Evolutionary conservation across 2,329 filamentous ascomycete genomes (phyloP).

Genomic region (Talaromyces atroroseus): DNA sequence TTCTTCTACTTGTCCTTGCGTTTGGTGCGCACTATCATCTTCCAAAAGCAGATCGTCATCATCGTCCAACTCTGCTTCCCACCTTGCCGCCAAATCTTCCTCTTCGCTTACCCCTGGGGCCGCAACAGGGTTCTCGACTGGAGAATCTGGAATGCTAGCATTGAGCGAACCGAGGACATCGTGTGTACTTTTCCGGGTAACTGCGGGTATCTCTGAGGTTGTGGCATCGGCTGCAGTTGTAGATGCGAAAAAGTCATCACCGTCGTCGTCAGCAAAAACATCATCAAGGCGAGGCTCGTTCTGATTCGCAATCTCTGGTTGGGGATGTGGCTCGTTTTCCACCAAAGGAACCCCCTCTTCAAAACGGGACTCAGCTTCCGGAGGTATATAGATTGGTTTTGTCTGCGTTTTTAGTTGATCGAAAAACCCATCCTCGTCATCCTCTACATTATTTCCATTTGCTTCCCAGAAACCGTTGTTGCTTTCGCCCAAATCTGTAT

Average conservation of each 20-base stretch:
- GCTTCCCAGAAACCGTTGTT: conserved; percentile 40
- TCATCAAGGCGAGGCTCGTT: conserved; percentile 22
- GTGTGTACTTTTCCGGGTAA: conserved; percentile 66
- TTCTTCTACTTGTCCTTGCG: conserved; percentile 16
- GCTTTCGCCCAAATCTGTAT: conserved; percentile 15
- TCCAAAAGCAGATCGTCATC: conserved; percentile 82
- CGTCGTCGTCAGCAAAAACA: conserved; percentile 38
- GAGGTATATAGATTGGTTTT: conserved; percentile 32
- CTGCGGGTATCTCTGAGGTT: conserved; percentile 13
- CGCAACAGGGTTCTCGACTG: conserved; percentile 24
- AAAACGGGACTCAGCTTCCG: conserved; percentile 53
- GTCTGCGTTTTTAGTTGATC: conserved; percentile 42
- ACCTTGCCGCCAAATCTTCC: conserved; percentile 70
- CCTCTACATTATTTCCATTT: conserved; percentile 40
- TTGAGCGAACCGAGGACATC: conserved; percentile 56
- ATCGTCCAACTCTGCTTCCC: conserved; percentile 74
- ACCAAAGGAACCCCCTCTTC: conserved; percentile 64
- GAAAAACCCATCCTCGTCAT: conserved; percentile 57
- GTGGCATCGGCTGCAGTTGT: conserved; percentile 16
- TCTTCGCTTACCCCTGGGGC: conserved; percentile 37
- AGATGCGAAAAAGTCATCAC: conserved; percentile 32
- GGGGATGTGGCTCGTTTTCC: conserved; percentile 33
- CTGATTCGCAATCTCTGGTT: conserved; percentile 23
- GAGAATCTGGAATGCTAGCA: conserved; percentile 23
- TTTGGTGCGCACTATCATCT: conserved; percentile 35